Conservation (phyloP, 345 rosid species). For the Euphorbia tirucalli region DNA sequence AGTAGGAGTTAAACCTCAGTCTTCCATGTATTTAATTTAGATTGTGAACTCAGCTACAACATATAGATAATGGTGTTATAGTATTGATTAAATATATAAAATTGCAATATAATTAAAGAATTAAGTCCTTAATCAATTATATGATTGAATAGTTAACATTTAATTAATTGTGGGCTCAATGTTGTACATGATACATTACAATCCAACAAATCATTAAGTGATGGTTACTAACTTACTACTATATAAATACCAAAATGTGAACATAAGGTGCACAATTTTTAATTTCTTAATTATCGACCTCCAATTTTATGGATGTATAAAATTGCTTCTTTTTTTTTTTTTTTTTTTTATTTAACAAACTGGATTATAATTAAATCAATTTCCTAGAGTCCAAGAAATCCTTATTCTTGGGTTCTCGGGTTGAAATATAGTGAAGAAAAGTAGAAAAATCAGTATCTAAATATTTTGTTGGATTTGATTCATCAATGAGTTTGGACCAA, state of each 20-base stretch:
- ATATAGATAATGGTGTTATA: no score
- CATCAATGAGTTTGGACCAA: conserved; percentile 43
- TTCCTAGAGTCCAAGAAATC: conserved; percentile 77
- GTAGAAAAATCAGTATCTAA: conserved; percentile 61
- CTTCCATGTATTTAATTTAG: no score
- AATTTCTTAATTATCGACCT: no score
- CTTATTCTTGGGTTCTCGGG: conserved; percentile 72
- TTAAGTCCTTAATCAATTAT: no score
- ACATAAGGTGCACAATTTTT: neutral
- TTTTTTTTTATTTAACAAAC: neutral
- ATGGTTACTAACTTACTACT: neutral
- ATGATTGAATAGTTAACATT: no score
- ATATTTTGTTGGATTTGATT: conserved; percentile 52
- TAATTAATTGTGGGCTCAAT: no score
- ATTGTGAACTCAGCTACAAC: no score
- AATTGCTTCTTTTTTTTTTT: neutral
- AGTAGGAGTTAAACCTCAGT: no score
- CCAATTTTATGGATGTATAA: neutral
- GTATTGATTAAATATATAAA: no score
- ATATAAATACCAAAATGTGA: neutral
- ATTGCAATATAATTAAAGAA: no score
- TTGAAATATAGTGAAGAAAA: conserved; percentile 63
- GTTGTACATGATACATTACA: neutral
- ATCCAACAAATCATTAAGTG: neutral
- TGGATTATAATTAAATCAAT: conserved; percentile 10